Conservation (phyloP, 2,329 filamentous ascomycete species). For the Fusarium kyushuense region DNA sequence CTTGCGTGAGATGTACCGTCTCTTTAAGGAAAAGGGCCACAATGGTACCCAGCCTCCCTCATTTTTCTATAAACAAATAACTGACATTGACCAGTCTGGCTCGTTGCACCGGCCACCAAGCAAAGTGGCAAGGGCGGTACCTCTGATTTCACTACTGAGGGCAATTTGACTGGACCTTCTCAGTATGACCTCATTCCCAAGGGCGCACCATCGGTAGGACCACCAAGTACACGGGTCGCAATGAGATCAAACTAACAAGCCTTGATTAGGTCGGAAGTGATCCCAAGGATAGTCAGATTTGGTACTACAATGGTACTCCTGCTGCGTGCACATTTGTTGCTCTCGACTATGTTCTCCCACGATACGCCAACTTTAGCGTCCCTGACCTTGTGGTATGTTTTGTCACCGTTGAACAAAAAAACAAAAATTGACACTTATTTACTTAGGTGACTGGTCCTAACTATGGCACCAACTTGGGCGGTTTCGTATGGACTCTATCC, state of each 20-base stretch:
- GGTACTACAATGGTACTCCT: slow-evolving; percentile 71
- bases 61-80: fast-evolving
- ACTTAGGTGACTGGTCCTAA: slow-evolving; percentile 63
- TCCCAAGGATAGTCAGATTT: slow-evolving; percentile 65
- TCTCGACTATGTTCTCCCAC: slow-evolving; percentile 67
- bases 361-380: slow-evolving; percentile 59
- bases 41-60: slow-evolving; percentile 30
- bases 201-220: slow-evolving; percentile 46
- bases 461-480: slow-evolving; percentile 65
- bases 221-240: fast-evolving
- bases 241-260: not conserved
- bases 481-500: slow-evolving; percentile 65
- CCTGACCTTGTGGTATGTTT: slow-evolving; percentile 61
- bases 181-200: slow-evolving; percentile 49
- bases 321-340: slow-evolving; percentile 67
- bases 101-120: slow-evolving; percentile 49
- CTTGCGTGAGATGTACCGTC: slow-evolving; percentile 48
- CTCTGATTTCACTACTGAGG: slow-evolving; percentile 47
- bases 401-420: fast-evolving
- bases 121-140: slow-evolving; percentile 50
- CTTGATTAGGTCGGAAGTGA: slow-evolving; percentile 57
- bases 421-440: not conserved
- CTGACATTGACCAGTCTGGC: slow-evolving; percentile 39
- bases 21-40: slow-evolving; percentile 48
- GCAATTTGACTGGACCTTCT: slow-evolving; percentile 46